Evolutionary conservation across 257 asterid genomes (phyloP).

Genomic region (Fraxinus americana): DNA sequence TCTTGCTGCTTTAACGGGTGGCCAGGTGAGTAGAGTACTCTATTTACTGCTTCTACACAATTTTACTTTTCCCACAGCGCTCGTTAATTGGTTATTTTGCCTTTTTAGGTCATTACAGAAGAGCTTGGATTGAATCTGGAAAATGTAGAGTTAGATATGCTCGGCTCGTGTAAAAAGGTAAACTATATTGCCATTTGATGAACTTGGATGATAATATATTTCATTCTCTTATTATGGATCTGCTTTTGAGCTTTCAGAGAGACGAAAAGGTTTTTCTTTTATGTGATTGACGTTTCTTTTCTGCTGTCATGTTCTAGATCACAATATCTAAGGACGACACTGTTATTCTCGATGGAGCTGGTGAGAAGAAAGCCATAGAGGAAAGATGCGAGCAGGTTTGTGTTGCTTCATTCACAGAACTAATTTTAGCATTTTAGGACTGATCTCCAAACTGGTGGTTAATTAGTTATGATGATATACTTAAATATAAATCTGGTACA

Average conservation of each 20-base stretch:
- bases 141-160: slow-evolving; percentile 45
- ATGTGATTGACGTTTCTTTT: background rate
- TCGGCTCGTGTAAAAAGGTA: slow-evolving; percentile 63
- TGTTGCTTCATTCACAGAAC: background rate
- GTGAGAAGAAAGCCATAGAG: slow-evolving; percentile 48
- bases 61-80: background rate
- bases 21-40: slow-evolving; percentile 40
- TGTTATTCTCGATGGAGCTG: slow-evolving; percentile 58
- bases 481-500: background rate
- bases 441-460: background rate
- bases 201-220: background rate
- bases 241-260: background rate
- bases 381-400: slow-evolving; percentile 62
- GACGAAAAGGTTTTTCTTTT: background rate
- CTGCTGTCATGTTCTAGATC: slow-evolving; percentile 30
- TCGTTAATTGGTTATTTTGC: background rate
- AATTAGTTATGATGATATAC: background rate
- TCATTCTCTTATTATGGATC: background rate
- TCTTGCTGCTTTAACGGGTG: slow-evolving; percentile 59
- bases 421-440: background rate
- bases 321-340: slow-evolving; percentile 57
- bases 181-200: background rate
- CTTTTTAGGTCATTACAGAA: slow-evolving; percentile 42
- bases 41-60: background rate
- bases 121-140: slow-evolving; percentile 59